Evolutionary conservation across 2,329 filamentous ascomycete genomes (phyloP).

Genomic region (Ceratocystis cubensis): DNA sequence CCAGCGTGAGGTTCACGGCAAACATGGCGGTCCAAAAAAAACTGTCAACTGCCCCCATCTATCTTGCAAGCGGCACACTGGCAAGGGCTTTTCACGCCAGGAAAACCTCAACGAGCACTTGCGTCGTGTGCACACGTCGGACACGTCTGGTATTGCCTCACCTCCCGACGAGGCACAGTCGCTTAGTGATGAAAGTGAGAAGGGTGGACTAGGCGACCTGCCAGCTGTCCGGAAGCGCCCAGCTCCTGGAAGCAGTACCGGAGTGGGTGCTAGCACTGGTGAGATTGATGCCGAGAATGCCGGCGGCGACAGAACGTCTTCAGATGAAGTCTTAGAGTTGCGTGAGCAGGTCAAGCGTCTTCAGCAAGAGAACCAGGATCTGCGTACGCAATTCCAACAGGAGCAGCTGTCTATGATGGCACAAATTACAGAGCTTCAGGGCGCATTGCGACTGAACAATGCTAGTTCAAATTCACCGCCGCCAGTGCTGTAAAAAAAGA

Average conservation of each 20-base stretch:
- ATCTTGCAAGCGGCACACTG: constrained; percentile 79
- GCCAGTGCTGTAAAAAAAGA: neutral
- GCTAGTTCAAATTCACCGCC: constrained; percentile 20
- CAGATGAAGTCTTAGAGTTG: constrained; percentile 42
- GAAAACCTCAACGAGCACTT: constrained; percentile 93
- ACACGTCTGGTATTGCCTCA: constrained; percentile 40
- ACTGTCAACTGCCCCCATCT: constrained; percentile 72
- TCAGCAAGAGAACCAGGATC: constrained; percentile 50
- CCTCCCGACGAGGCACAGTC: constrained; percentile 29
- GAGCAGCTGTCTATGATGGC: constrained; percentile 39
- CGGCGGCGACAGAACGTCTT: constrained; percentile 4
- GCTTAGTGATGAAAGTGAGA: constrained; percentile 37
- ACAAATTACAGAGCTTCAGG: constrained; percentile 37
- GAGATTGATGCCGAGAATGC: neutral
- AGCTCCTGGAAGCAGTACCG: neutral
- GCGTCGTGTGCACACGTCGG: constrained; percentile 70
- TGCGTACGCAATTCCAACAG: constrained; percentile 38
- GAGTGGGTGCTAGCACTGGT: neutral
- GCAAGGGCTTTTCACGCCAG: constrained; percentile 80
- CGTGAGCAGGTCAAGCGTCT: constrained; percentile 55
- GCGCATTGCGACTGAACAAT: constrained; percentile 29
- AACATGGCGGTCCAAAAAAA: constrained; percentile 79
- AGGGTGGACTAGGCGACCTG: constrained; percentile 22
- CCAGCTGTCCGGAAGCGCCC: constrained; percentile 12
- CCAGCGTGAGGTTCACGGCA: constrained; percentile 84